Base-by-base conservation (phyloP, 345 rosid species). In the Heritiera fomes region DNA sequence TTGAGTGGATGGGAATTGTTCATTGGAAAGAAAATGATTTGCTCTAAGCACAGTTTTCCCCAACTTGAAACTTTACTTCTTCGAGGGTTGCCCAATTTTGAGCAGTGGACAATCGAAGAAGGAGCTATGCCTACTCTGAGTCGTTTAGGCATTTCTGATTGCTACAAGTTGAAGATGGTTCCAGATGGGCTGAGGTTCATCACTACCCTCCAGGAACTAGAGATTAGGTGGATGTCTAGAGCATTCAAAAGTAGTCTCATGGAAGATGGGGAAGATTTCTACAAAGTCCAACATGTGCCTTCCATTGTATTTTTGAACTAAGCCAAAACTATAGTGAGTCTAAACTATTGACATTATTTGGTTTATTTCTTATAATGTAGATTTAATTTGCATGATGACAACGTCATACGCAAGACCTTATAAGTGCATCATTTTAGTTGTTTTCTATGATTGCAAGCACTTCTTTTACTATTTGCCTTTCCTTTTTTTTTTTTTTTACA, bases 81-180 rank as follows among this genome's bases (percentile, higher is more conserved):
- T 2, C 2, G 32, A 1, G 60, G 40, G 5, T 28, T 82, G 65
- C 14, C 32, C 2, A 28, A 67, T 23, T 60, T 88, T 62, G 84
- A 80, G 81, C 83, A 80, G 41, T 84, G 85, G 87, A 20, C 7
- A n/a, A 75, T 86, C 14, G 84, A 69, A 38, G 73, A 81, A 86
- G 86, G 86, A 67, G 90, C 89, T 17, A 78, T 90, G 87, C 13
- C 81, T 28, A 59, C 56, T 66, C 86, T 90, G 62, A 75, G 62
- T 38, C 73, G 62, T 63, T 40, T 87, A 69, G 86, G 80, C 62
- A 78, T 89, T 67, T 40, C 65, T 8, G n/a, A 50, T 9, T 83
- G 85, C 65, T 62, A 60, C 12, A 85, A 82, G 65, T 47, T 85
- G 85, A 85, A 75, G 41, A 82, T 32, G 52, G 53, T 80, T 64